phyloP scores from a whole-genome alignment of 2,329 filamentous ascomycete species.

The Alternaria burnsii region DNA sequence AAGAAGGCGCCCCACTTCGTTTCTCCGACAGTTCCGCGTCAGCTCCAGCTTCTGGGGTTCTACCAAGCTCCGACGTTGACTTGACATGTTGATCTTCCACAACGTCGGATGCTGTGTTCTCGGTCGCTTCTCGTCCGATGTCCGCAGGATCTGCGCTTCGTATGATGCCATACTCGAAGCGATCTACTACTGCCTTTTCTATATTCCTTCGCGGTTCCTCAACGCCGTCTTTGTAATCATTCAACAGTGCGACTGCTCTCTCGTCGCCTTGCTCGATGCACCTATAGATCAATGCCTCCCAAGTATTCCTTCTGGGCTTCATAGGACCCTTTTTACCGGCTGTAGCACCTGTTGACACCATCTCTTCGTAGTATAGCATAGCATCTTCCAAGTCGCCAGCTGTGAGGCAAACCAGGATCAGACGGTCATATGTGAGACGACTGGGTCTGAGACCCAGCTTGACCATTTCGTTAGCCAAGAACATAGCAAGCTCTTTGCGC shows the following conservation, averaged over 20 bases:
- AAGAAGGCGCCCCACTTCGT: background rate
- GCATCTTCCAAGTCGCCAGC: conserved; percentile 55
- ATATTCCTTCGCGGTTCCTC: conserved; percentile 21
- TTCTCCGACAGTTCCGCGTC: conserved; percentile 9
- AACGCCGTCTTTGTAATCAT: conserved; percentile 25
- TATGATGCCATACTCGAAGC: conserved; percentile 22
- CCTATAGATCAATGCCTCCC: conserved; percentile 24
- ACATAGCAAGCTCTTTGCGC: conserved; percentile 66
- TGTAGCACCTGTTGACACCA: conserved; percentile 43
- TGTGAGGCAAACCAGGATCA: conserved; percentile 65
- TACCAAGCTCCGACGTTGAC: background rate
- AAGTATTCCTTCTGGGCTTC: conserved; percentile 29
- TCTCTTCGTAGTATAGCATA: conserved; percentile 61
- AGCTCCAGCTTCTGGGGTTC: conserved; percentile 6
- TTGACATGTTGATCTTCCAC: conserved; percentile 8
- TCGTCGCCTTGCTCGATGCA: conserved; percentile 24
- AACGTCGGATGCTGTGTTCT: background rate
- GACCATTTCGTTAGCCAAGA: conserved; percentile 69
- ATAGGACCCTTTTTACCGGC: conserved; percentile 12
- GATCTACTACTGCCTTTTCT: conserved; percentile 23
- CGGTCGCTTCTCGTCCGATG: background rate
- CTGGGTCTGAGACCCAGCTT: conserved; percentile 64
- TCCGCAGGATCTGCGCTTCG: background rate
- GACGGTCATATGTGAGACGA: conserved; percentile 67
- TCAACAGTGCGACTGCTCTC: conserved; percentile 28